These are phyloP conservation scores for Primulina eburnea DNA, from an alignment of 257 asterid species.

Conservation along the genomic window DNA sequence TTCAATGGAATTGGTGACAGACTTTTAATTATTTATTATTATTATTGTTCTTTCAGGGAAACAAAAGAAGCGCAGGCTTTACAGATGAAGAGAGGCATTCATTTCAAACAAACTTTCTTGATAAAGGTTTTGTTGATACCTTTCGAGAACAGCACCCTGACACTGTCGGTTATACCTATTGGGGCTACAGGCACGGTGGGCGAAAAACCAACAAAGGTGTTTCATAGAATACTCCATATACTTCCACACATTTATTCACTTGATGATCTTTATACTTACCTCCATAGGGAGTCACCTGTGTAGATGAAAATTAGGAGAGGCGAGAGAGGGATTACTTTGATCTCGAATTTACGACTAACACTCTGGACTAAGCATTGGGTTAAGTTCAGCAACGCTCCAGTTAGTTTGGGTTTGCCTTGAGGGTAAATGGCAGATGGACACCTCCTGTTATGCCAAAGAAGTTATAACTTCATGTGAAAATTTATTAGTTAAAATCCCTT, in stretches of 20 bases:
- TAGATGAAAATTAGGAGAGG: not conserved
- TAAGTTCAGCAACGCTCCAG: not conserved
- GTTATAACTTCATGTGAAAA: not conserved
- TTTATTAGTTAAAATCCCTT: too few relatives aligned
- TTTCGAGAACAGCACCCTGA: slow-evolving; percentile 92
- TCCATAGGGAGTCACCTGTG: not conserved
- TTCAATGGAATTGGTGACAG: slow-evolving; percentile 11
- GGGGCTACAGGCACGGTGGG: slow-evolving; percentile 95
- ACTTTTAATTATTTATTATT: not conserved
- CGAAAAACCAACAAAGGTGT: slow-evolving; percentile 82
- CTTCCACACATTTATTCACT: not conserved
- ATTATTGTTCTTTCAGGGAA: slow-evolving; percentile 54
- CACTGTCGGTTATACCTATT: slow-evolving; percentile 84
- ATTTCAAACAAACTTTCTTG: slow-evolving; percentile 66
- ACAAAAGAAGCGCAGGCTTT: slow-evolving; percentile 95
- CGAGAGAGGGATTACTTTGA: not conserved
- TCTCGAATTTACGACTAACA: not conserved
- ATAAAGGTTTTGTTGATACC: slow-evolving; percentile 83
- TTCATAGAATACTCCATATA: not conserved
- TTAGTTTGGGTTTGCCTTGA: not conserved
- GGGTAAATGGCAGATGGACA: not conserved
- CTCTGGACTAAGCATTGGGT: not conserved
- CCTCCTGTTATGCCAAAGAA: not conserved
- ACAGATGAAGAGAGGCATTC: slow-evolving; percentile 87
- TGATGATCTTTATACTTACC: not conserved